Conservation (phyloP, 257 asterid species). For the Solanum virginianum region DNA sequence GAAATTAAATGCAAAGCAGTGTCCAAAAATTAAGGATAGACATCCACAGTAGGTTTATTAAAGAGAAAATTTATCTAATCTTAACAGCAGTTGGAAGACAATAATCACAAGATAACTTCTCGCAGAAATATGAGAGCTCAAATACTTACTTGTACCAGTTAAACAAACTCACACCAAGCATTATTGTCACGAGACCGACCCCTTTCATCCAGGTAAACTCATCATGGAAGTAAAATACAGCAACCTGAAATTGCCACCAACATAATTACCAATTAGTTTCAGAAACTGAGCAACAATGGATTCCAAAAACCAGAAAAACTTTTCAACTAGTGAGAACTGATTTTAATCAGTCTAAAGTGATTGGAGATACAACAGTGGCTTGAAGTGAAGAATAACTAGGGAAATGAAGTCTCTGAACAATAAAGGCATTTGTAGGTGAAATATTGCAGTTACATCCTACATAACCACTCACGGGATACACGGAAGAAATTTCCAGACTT, state of each 20-base stretch:
- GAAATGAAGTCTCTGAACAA: not conserved
- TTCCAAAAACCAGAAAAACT: not conserved
- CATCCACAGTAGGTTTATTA: not conserved
- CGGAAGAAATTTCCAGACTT: not conserved
- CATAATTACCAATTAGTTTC: not conserved
- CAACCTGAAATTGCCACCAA: slow-evolving; percentile 46
- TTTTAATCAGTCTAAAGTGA: not conserved
- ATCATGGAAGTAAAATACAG: slow-evolving; percentile 92
- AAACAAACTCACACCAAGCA: slow-evolving; percentile 87
- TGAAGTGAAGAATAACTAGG: not conserved
- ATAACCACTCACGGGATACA: not conserved
- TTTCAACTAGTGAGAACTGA: not conserved
- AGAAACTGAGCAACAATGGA: not conserved
- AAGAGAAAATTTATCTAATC: not conserved
- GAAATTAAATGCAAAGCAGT: not conserved
- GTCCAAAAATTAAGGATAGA: not conserved
- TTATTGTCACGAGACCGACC: slow-evolving; percentile 61
- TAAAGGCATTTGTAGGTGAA: not conserved
- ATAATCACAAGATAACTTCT: not conserved
- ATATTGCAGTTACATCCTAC: not conserved
- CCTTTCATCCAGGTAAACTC: slow-evolving; percentile 87
- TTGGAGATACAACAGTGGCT: not conserved
- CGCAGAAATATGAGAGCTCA: not conserved
- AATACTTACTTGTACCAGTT: slow-evolving; percentile 98
- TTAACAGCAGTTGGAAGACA: not conserved